phyloP scores from a whole-genome alignment of 768 basidiomycete species.

The Brasilioporus rufonigricans region DNA sequence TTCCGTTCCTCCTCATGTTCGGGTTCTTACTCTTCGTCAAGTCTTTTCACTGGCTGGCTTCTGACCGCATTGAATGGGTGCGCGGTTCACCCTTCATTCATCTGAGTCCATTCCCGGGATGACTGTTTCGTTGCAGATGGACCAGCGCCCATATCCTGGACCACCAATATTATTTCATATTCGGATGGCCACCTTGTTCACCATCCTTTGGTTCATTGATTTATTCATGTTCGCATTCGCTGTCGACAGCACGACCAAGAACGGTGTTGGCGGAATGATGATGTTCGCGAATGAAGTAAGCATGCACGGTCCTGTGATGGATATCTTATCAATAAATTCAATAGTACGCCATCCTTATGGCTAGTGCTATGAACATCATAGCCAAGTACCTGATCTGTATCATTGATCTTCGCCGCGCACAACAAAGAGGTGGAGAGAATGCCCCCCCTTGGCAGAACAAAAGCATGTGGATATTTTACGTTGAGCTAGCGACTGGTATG shows the following conservation, averaged over 20 bases:
- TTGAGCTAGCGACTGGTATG: constrained; percentile 87
- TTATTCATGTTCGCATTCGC: constrained; percentile 75
- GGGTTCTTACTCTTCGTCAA: constrained; percentile 93
- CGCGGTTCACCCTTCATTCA: constrained; percentile 22
- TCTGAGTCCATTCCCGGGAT: not conserved
- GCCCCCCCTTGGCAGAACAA: constrained; percentile 96
- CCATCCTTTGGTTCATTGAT: constrained; percentile 74
- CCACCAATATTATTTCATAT: constrained; percentile 82
- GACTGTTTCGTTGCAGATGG: constrained; percentile 69
- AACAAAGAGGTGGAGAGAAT: constrained; percentile 74
- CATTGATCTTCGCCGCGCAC: constrained; percentile 79
- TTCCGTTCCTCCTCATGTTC: constrained; percentile 92
- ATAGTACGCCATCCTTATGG: constrained; percentile 87
- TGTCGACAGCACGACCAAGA: constrained; percentile 72
- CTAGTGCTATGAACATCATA: constrained; percentile 72
- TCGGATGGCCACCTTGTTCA: constrained; percentile 72
- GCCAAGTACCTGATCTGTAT: constrained; percentile 81
- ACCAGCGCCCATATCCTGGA: constrained; percentile 88
- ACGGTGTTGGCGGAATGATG: constrained; percentile 88
- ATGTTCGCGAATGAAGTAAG: constrained; percentile 92
- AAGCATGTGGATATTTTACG: constrained; percentile 95
- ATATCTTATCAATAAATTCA: constrained; percentile 12
- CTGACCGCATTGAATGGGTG: constrained; percentile 96
- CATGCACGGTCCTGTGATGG: constrained; percentile 5
- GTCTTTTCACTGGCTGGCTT: constrained; percentile 96